Percentiles rank a stretch among this genome's conserved stretches.
Conservation (phyloP, 768 basidiomycete species). For the Tylopilus felleus region DNA sequence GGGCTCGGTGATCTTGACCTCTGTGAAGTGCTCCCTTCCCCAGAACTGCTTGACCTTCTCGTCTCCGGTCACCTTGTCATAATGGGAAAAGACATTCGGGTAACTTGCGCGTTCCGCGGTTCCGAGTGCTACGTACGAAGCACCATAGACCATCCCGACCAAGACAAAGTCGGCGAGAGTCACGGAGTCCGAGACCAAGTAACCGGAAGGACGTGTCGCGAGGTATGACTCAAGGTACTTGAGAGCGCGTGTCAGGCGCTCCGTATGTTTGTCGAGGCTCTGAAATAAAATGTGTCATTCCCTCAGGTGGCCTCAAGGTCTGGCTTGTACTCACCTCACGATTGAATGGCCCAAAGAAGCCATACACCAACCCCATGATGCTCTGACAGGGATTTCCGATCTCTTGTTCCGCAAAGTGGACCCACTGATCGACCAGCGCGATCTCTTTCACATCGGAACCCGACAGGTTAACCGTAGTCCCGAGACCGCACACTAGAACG, state of each 20-base stretch:
- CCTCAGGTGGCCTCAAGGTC: background rate
- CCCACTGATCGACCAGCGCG: conserved; percentile 19
- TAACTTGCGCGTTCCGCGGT: conserved; percentile 13
- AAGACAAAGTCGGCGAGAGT: conserved; percentile 20
- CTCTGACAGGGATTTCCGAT: background rate
- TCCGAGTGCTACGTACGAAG: conserved; percentile 1
- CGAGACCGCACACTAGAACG: background rate
- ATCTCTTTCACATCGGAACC: conserved; percentile 11
- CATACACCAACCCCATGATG: background rate
- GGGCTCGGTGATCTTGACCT: conserved; percentile 1
- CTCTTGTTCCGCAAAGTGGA: conserved; percentile 19
- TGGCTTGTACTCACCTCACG: conserved; percentile 7
- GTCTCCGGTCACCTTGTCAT: conserved; percentile 15
- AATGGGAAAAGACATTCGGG: conserved; percentile 10
- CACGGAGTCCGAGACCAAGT: conserved; percentile 13
- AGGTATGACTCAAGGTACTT: conserved; percentile 15
- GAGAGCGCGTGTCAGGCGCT: conserved; percentile 8
- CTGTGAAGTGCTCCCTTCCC: conserved; percentile 6
- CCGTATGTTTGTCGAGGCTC: background rate
- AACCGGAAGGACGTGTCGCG: conserved; percentile 6
- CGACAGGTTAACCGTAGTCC: conserved; percentile 8
- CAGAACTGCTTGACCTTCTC: conserved; percentile 9
- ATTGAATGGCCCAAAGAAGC: background rate
- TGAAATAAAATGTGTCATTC: background rate
- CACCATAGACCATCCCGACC: background rate